Base-by-base conservation (phyloP, 345 rosid species). In the Reutealis trisperma region DNA sequence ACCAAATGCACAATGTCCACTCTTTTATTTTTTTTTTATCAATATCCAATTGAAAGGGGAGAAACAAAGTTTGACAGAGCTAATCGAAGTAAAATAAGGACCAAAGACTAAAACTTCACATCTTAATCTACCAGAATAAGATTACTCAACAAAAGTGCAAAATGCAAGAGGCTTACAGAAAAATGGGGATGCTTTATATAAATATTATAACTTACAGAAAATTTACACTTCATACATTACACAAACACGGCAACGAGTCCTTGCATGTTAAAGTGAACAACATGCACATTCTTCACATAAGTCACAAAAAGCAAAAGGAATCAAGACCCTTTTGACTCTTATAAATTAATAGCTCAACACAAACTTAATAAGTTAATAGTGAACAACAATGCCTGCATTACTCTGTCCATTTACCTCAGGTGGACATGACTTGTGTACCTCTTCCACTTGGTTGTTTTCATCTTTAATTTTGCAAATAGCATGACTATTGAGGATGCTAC, bases 181-280 rank as follows among this genome's bases (percentile, higher is more conserved):
- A 83, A 71, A 69, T 63, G 77, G 24, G 78, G 78, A 81, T 72
- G 52, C 51, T 79, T 82, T 72, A 76, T 73, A 77, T 80, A 77
- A 73, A 84, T 63, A 57, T 55, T 32, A 73, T 85, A 87, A 85
- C 73, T 85, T 85, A 89, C 86, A 82, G 69, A 61, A 86, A 67
- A 89, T 89, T 87, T 89, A 89, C 92, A 89, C 77, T 86, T 83
- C 63, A 87, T 78, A 82, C 60, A 83, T 85, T 77, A 80, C 76
- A 72, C 68, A 76, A 72, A 79, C 80, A 78, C 6, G 49, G 77
- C 79, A 80, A 75, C 82, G 64, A 71, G 85, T 67, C 75, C 71
- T 80, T 75, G 75, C 71, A 79, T 70, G 73, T 80, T 70, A 52
- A 83, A 72, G 62, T 71, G n/a, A 74, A 74, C 62, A 67, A 78